Conservation (phyloP, 768 basidiomycete genomes). For the Naganishia vaughanmartiniae region DNA sequence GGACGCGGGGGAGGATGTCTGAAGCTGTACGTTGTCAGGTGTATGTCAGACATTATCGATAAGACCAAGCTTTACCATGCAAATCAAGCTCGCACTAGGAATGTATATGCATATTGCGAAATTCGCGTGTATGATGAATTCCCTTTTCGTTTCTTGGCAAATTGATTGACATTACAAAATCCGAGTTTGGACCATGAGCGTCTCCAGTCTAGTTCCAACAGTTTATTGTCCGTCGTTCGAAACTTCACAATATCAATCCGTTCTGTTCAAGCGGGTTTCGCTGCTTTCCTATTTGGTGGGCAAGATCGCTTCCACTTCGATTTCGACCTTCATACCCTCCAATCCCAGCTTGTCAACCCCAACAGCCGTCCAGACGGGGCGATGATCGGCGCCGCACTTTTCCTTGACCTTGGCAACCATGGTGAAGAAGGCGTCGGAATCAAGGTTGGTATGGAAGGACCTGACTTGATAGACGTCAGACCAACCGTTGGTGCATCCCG, state of each 20-base stretch:
- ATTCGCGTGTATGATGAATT: background rate
- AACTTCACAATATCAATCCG: too few species aligned
- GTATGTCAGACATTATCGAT: too few species aligned
- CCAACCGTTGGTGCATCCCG: constrained; percentile 16
- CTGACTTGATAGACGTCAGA: constrained; percentile 9
- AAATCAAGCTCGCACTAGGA: too few species aligned
- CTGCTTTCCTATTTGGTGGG: constrained; percentile 2
- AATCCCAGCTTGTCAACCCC: constrained; percentile 20
- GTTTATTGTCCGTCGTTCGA: too few species aligned
- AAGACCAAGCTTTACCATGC: too few species aligned
- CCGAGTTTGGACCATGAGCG: too few species aligned
- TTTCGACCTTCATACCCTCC: constrained; percentile 21
- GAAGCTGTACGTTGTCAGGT: too few species aligned
- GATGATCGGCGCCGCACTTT: constrained; percentile 10
- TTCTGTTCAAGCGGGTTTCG: background rate
- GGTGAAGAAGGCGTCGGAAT: constrained; percentile 17
- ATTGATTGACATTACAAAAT: too few species aligned
- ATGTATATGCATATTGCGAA: too few species aligned
- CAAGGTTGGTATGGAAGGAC: constrained; percentile 2
- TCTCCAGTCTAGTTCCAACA: too few species aligned
- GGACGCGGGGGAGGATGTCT: too few species aligned
- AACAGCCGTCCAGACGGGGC: constrained; percentile 14
- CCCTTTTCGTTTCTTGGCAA: background rate
- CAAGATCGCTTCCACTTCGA: constrained; percentile 21
- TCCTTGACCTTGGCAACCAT: constrained; percentile 23